phyloP scores from a whole-genome alignment of 78 protist genomes.

The Emiliania huxleyi region DNA sequence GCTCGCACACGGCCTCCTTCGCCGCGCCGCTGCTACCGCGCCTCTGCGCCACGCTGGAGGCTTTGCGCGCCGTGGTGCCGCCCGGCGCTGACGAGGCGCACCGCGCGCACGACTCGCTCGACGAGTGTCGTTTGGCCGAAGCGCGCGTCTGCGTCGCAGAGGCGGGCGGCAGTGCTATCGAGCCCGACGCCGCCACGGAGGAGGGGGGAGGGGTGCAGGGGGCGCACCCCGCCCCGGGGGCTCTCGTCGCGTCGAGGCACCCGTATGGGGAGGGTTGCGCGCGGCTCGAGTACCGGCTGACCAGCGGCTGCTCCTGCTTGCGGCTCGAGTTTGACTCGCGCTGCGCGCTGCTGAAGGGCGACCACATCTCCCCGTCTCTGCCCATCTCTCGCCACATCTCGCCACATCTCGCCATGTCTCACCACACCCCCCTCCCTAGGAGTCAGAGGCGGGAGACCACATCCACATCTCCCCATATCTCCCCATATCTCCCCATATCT shows the following conservation, averaged over 20 bases:
- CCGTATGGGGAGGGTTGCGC: background rate
- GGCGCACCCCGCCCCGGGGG: background rate
- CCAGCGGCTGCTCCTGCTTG: background rate
- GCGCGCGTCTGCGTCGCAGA: too few species aligned
- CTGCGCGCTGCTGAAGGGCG: background rate
- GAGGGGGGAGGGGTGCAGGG: too few species aligned
- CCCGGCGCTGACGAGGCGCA: background rate
- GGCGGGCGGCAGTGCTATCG: too few species aligned
- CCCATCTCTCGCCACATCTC: too few species aligned
- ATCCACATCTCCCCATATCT: too few species aligned
- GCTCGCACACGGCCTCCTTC: background rate
- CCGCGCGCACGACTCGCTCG: background rate
- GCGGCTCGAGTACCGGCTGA: background rate
- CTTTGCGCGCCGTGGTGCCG: background rate
- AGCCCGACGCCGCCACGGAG: too few species aligned
- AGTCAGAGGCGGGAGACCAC: too few species aligned
- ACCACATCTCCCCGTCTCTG: too few species aligned
- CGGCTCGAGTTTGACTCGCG: background rate
- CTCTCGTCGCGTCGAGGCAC: background rate
- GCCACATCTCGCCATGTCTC: too few species aligned
- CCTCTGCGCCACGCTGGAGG: background rate
- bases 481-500: too few species aligned
- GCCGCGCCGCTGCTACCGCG: background rate
- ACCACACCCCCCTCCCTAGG: too few species aligned
- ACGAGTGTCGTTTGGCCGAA: background rate